Conservation (phyloP, 2,329 filamentous ascomycete genomes). For the Leptographium wingfieldii region DNA sequence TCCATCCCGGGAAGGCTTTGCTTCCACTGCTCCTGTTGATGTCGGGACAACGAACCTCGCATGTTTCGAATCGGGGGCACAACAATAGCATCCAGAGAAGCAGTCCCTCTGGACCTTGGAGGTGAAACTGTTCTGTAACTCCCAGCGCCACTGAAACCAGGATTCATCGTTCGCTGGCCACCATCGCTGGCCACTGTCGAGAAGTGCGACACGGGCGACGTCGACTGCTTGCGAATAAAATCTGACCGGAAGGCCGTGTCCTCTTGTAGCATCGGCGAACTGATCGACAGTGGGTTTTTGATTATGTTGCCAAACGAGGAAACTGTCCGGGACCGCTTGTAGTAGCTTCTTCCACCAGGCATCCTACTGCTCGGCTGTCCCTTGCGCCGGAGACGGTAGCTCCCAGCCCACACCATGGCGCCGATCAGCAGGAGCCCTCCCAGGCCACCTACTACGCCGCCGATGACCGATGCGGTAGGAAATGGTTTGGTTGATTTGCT, state of each 20-base stretch:
- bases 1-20: constrained; percentile 20
- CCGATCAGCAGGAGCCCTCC: constrained; percentile 27
- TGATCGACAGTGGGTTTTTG: constrained; percentile 46
- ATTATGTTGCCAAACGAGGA: constrained; percentile 38
- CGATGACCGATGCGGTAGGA: constrained; percentile 26
- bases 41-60: constrained; percentile 17
- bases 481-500: neutral
- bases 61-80: constrained; percentile 26
- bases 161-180: neutral
- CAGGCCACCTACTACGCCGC: constrained; percentile 33
- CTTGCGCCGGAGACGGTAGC: constrained; percentile 18
- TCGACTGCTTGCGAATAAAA: constrained; percentile 33
- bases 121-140: neutral
- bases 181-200: neutral
- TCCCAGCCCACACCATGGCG: constrained; percentile 26
- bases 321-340: constrained; percentile 18
- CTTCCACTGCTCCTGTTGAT: constrained; percentile 6
- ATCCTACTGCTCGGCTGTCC: constrained; percentile 18
- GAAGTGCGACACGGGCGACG: constrained; percentile 3
- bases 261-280: constrained; percentile 37
- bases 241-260: constrained; percentile 33
- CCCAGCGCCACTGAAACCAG: too few species aligned
- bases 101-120: neutral
- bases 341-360: neutral
- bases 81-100: neutral